These are phyloP conservation scores for Cordyceps pruinosa DNA, from an alignment of 2,329 filamentous ascomycete species.

Conservation along the genomic window DNA sequence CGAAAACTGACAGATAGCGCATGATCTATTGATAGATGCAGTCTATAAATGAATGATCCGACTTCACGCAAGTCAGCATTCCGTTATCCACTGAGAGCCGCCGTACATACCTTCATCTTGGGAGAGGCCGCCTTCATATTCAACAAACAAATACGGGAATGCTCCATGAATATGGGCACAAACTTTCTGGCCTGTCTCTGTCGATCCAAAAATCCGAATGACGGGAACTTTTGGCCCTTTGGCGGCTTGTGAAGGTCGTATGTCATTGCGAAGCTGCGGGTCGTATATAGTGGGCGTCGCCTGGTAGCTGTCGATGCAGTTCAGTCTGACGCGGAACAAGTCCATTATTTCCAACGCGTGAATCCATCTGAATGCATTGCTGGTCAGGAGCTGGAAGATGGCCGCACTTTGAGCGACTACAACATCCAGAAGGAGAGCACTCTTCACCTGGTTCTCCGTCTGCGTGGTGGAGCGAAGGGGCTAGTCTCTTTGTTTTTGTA, in stretches of 20 bases:
- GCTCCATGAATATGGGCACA: conserved; percentile 94
- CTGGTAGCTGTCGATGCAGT: conserved; percentile 95
- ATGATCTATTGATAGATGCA: conserved; percentile 86
- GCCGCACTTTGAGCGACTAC: conserved; percentile 71
- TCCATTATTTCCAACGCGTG: conserved; percentile 36
- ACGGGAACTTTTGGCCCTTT: conserved; percentile 73
- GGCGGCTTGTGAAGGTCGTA: conserved; percentile 49
- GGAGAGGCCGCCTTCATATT: conserved; percentile 66
- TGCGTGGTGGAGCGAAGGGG: conserved; percentile 59
- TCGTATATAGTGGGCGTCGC: conserved; percentile 71
- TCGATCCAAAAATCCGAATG: conserved; percentile 84
- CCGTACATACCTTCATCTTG: conserved; percentile 55
- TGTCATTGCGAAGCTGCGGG: conserved; percentile 63
- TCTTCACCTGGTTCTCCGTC: conserved; percentile 78
- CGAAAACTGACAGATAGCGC: conserved; percentile 82
- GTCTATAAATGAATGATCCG: conserved; percentile 63
- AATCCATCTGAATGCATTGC: conserved; percentile 16
- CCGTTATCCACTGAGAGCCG: neutral
- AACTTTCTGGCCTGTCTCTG: conserved; percentile 90
- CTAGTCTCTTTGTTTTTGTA: neutral
- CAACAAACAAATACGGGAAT: conserved; percentile 91
- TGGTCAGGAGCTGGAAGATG: neutral
- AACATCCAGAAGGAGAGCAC: conserved; percentile 95
- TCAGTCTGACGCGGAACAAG: conserved; percentile 81
- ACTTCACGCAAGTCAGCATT: conserved; percentile 40